A percentile compares a stretch with the other conserved stretches of the same genome.
Conservation (phyloP, 2,329 filamentous ascomycete genomes). For the Talaromyces sp. region DNA sequence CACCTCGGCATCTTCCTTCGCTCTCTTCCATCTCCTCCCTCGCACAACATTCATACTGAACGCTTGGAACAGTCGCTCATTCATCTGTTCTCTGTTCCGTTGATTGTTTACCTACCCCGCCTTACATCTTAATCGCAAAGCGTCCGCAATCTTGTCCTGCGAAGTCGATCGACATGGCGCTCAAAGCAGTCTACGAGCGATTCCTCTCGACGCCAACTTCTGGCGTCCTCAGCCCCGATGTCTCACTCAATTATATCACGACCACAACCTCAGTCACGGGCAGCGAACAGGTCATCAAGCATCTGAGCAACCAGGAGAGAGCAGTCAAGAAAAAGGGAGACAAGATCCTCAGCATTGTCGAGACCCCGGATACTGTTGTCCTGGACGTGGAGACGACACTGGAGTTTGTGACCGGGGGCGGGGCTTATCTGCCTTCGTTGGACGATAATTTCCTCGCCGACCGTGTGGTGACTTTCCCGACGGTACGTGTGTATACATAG, state of each 20-base stretch:
- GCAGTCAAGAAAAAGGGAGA: slow-evolving; percentile 81
- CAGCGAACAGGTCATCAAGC: slow-evolving; percentile 74
- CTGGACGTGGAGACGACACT: slow-evolving; percentile 78
- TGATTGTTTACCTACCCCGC: slow-evolving; percentile 14
- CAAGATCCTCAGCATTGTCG: slow-evolving; percentile 69
- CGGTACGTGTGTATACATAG: slow-evolving; percentile 58
- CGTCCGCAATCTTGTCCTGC: not conserved
- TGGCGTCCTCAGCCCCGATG: slow-evolving; percentile 61
- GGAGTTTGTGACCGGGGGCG: slow-evolving; percentile 77
- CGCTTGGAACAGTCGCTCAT: not conserved
- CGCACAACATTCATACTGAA: not conserved
- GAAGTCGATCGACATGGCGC: slow-evolving; percentile 33
- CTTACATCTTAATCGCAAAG: not conserved
- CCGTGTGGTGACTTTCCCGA: slow-evolving; percentile 70
- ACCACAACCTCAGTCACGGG: slow-evolving; percentile 74
- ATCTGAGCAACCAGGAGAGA: slow-evolving; percentile 67
- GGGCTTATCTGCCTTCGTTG: slow-evolving; percentile 79
- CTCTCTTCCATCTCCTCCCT: slow-evolving; percentile 13
- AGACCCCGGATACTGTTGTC: slow-evolving; percentile 66
- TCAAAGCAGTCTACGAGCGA: slow-evolving; percentile 60
- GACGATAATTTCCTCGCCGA: slow-evolving; percentile 94
- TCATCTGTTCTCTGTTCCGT: slow-evolving; percentile 16
- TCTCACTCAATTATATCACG: slow-evolving; percentile 81
- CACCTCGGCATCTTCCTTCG: slow-evolving; percentile 12
- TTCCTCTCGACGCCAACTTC: slow-evolving; percentile 67